Base-by-base conservation (phyloP, 805 yeast species). In the Ogataea pini region DNA sequence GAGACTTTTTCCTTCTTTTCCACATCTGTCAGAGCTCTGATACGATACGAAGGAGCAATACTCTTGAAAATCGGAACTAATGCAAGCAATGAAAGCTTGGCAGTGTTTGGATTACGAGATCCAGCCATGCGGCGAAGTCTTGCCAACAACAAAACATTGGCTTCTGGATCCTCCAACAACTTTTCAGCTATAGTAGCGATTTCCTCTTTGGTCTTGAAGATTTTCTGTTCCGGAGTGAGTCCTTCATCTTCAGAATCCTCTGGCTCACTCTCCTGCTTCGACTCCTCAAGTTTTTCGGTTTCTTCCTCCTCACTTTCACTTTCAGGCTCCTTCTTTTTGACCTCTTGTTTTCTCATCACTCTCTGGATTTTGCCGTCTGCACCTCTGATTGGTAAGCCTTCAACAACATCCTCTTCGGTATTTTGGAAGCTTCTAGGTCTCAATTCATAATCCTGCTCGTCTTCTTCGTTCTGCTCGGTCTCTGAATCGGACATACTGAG, bases 161-260 rank as follows among this genome's bases (percentile, higher is more conserved):
- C 96, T 65, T 94, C 98, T 6, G 98, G 97, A 49, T 89, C 88
- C 63, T 90, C 96, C 59, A 82, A 82, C 29, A 92, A 69, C 36
- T 78, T 77, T 33, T 88, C 86, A 1, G 96, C 97, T 42, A 85
- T 66, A 16, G 78, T 82, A 0, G 98, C 96, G 36, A 94, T 79
- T 47, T 86, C 88, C 68, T 90, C 97, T 60, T 90, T 87, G 36
- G 86, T 72, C 48, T 79, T 76, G 6, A 75, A 57, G 20, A 88
- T 71, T 47, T 73, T 74, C 62, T 86, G 86, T 48, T 65, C 69
- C 1, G 81, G 80, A 0, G 78, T 59, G 12, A 77, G 59, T 6
- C 71, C 75, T 0, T 79, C 72, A 51, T 81, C 80, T 19, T 64
- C 69, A 16, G 67, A 71, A 14, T 60, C 64, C 18, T 58, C 64